These are phyloP conservation scores for Candida boidinii DNA, from an alignment of 805 yeast genomes.

Conservation along the genomic window DNA sequence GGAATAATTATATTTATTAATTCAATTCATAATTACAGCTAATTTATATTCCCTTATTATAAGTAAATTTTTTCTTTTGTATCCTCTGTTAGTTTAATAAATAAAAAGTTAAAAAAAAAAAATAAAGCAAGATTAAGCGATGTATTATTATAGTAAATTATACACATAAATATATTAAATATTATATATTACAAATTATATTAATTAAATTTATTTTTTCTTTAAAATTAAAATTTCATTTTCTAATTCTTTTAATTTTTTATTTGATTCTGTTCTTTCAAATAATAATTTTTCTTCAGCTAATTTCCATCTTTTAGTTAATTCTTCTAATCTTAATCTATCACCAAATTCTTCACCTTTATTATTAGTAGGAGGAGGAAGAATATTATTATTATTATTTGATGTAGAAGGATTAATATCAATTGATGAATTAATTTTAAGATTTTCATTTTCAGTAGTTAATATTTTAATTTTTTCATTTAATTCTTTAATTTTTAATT, in stretches of 20 bases:
- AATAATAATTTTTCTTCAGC: conserved; percentile 63
- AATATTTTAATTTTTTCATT: conserved; percentile 1
- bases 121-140: background rate
- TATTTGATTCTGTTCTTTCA: conserved; percentile 48
- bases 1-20: conserved; percentile 16
- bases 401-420: background rate
- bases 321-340: conserved; percentile 50
- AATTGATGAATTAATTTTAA: background rate
- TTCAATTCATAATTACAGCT: background rate
- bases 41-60: too few species aligned
- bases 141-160: too few species aligned
- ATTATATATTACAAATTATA: background rate
- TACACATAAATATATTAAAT: background rate
- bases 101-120: background rate
- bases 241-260: conserved; percentile 45
- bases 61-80: background rate
- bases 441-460: background rate
- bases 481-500: background rate
- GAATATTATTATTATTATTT: background rate
- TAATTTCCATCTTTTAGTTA: conserved; percentile 57
- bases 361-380: background rate
- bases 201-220: conserved; percentile 2
- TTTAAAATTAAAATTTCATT: conserved; percentile 38
- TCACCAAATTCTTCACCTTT: conserved; percentile 26
- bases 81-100: background rate